These are phyloP conservation scores for Phyllosticta citrichinensis DNA, from an alignment of 2,329 filamentous ascomycete species.

Conservation along the genomic window DNA sequence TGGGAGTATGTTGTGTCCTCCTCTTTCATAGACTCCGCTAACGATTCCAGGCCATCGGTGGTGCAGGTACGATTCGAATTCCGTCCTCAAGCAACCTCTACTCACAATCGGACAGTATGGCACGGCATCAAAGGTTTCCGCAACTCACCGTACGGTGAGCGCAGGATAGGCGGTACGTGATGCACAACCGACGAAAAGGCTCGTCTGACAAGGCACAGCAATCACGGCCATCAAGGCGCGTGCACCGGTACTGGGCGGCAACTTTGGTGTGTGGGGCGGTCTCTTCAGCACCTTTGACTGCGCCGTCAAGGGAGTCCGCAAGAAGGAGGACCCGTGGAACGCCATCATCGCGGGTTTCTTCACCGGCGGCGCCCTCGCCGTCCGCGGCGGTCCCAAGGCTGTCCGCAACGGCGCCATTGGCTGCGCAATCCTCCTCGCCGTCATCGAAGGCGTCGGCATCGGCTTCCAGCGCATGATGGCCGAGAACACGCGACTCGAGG, in stretches of 20 bases:
- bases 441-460: slow-evolving; percentile 96
- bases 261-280: slow-evolving; percentile 97
- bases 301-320: slow-evolving; percentile 77
- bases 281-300: slow-evolving; percentile 95
- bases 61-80: slow-evolving; percentile 19
- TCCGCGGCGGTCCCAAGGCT: slow-evolving; percentile 84
- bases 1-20: slow-evolving; percentile 61
- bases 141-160: slow-evolving; percentile 64
- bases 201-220: slow-evolving; percentile 31
- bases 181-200: neutral
- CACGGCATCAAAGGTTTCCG: slow-evolving; percentile 87
- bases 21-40: neutral
- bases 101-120: slow-evolving; percentile 74
- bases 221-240: slow-evolving; percentile 96
- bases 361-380: slow-evolving; percentile 82
- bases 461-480: slow-evolving; percentile 92
- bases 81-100: slow-evolving; percentile 34
- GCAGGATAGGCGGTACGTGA: slow-evolving; percentile 65
- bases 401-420: slow-evolving; percentile 94
- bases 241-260: slow-evolving; percentile 89
- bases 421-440: slow-evolving; percentile 84
- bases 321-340: slow-evolving; percentile 98
- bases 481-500: slow-evolving; percentile 71
- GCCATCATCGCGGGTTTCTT: slow-evolving; percentile 97
- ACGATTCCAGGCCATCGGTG: slow-evolving; percentile 29